phyloP scores from a whole-genome alignment of 2,329 filamentous ascomycete genomes.

The Exophiala lecanii-corni region DNA sequence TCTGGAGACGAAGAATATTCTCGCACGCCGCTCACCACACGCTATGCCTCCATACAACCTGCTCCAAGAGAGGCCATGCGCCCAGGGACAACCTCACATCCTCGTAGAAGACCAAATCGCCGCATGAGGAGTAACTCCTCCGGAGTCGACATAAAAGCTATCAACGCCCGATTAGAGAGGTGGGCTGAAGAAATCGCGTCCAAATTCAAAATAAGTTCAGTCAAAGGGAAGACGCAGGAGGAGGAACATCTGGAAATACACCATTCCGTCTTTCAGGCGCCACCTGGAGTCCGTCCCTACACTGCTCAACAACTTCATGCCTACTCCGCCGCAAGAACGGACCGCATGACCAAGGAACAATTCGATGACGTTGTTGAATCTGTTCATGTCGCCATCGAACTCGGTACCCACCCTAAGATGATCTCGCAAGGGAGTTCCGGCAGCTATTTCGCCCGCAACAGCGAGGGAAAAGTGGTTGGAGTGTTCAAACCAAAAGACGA shows the following conservation, averaged over 20 bases:
- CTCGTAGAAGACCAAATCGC: slow-evolving; percentile 45
- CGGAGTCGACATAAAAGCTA: slow-evolving; percentile 94
- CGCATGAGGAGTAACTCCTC: slow-evolving; percentile 67
- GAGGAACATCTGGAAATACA: slow-evolving; percentile 92
- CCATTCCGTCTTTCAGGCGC: slow-evolving; percentile 92
- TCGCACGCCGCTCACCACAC: slow-evolving; percentile 55
- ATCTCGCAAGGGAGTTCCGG: slow-evolving; percentile 96
- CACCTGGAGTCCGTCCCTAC: slow-evolving; percentile 77
- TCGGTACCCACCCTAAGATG: slow-evolving; percentile 89
- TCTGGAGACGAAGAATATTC: slow-evolving; percentile 56
- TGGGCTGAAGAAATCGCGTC: slow-evolving; percentile 98
- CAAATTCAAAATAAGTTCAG: slow-evolving; percentile 84
- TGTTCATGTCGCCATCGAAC: slow-evolving; percentile 81
- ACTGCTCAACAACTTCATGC: slow-evolving; percentile 68
- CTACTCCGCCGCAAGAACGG: slow-evolving; percentile 48
- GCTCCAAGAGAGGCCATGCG: slow-evolving; percentile 58
- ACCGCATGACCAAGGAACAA: slow-evolving; percentile 68
- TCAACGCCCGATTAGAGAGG: slow-evolving; percentile 88
- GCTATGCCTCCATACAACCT: slow-evolving; percentile 63
- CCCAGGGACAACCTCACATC: slow-evolving; percentile 37
- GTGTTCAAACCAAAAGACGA: slow-evolving; percentile 99
- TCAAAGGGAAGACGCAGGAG: slow-evolving; percentile 68
- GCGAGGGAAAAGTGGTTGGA: slow-evolving; percentile 87
- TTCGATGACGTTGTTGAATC: slow-evolving; percentile 88
- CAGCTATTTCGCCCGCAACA: slow-evolving; percentile 93